A percentile compares a stretch with the other conserved stretches of the same genome.
Evolutionary conservation across 2,329 filamentous ascomycete species (phyloP).

Genomic region (Elsinoe fawcettii): DNA sequence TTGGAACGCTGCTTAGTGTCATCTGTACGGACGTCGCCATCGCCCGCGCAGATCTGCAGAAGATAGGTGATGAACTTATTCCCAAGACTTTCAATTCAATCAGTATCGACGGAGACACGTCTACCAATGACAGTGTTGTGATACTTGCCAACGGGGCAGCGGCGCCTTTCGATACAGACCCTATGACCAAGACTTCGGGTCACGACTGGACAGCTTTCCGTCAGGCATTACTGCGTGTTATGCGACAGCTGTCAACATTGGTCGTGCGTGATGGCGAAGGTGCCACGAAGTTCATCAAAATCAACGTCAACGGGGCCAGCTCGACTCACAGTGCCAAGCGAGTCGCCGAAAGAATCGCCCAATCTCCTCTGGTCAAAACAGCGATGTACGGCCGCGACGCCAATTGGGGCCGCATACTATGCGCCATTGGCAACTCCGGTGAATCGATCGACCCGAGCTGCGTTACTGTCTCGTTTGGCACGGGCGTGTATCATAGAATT

Average conservation of each 20-base stretch:
- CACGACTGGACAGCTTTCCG: slow-evolving; percentile 60
- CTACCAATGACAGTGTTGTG: slow-evolving; percentile 92
- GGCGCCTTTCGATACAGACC: slow-evolving; percentile 19
- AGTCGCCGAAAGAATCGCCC: slow-evolving; percentile 80
- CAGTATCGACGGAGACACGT: slow-evolving; percentile 93
- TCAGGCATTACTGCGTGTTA: slow-evolving; percentile 64
- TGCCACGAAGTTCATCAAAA: slow-evolving; percentile 95
- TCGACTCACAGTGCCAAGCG: slow-evolving; percentile 64
- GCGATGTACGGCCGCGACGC: slow-evolving; percentile 94
- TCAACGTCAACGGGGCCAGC: slow-evolving; percentile 67
- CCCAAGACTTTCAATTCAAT: slow-evolving; percentile 92
- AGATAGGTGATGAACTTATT: slow-evolving; percentile 65
- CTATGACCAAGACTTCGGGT: slow-evolving; percentile 28
- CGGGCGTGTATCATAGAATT: slow-evolving; percentile 28
- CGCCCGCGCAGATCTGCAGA: slow-evolving; percentile 56
- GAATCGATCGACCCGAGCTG: slow-evolving; percentile 60
- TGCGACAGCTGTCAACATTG: slow-evolving; percentile 78
- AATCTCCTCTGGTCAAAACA: slow-evolving; percentile 91
- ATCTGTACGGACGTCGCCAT: slow-evolving; percentile 87
- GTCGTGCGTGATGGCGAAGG: slow-evolving; percentile 95
- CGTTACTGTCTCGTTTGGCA: slow-evolving; percentile 65
- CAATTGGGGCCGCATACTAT: slow-evolving; percentile 96
- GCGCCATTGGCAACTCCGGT: slow-evolving; percentile 78
- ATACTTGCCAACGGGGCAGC: slow-evolving; percentile 93
- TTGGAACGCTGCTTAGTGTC: slow-evolving; percentile 90